Conservation (phyloP, 352 stramenopile genomes). For the Phytophthora hibernalis region DNA sequence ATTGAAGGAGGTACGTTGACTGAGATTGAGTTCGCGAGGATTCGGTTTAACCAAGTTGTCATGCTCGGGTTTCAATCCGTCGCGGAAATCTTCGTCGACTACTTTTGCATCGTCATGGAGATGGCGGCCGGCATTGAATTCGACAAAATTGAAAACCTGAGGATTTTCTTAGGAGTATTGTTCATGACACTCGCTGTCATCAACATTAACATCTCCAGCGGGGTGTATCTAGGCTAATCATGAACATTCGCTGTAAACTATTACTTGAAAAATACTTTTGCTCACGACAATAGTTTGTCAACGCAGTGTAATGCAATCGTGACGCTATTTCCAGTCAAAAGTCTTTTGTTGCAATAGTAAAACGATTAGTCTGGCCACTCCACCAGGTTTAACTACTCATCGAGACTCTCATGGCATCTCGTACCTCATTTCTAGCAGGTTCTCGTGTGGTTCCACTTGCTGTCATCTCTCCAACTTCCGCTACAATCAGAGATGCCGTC, state of each 20-base stretch:
- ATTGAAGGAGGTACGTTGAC: slow-evolving; percentile 11
- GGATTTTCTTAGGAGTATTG: slow-evolving; percentile 29
- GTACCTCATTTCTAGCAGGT: slow-evolving; percentile 9
- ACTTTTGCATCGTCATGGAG: slow-evolving; percentile 38
- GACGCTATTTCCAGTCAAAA: slow-evolving; percentile 19
- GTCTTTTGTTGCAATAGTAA: slow-evolving; percentile 9
- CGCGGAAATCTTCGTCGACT: slow-evolving; percentile 37
- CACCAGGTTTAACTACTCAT: neutral
- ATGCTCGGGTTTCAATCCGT: slow-evolving; percentile 34
- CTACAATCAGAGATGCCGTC: neutral
- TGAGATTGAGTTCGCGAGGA: slow-evolving; percentile 14
- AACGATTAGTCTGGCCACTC: neutral
- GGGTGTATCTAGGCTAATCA: slow-evolving; percentile 33
- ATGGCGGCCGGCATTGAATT: slow-evolving; percentile 39
- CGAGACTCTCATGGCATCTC: slow-evolving; percentile 6
- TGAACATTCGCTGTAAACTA: neutral
- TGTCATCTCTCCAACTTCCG: neutral
- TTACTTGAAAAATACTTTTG: neutral
- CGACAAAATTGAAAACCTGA: slow-evolving; percentile 29
- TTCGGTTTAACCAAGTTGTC: slow-evolving; percentile 22
- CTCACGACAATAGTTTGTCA: neutral
- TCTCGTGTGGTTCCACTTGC: slow-evolving; percentile 15
- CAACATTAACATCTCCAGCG: slow-evolving; percentile 42
- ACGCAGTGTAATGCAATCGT: neutral
- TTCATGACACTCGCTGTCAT: slow-evolving; percentile 35